These are phyloP conservation scores for Tulasnella calospora DNA, from an alignment of 768 basidiomycete species.

Conservation along the genomic window DNA sequence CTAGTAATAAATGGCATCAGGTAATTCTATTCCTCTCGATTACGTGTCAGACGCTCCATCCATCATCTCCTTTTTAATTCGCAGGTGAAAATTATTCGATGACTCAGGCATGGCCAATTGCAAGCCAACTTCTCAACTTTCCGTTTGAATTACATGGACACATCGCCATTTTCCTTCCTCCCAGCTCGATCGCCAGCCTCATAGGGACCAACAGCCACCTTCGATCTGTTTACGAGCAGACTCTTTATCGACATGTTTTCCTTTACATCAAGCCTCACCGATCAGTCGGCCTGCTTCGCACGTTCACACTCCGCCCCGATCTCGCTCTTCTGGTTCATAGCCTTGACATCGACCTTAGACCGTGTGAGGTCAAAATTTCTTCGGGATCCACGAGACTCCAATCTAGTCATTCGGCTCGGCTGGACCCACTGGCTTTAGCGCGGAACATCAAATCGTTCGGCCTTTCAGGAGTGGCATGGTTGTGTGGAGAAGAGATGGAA, in stretches of 20 bases:
- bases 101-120: too few relatives aligned
- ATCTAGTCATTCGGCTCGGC: neutral
- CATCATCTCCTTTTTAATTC: too few relatives aligned
- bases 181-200: neutral
- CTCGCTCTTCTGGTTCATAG: neutral
- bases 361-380: too few relatives aligned
- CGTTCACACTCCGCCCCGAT: too few relatives aligned
- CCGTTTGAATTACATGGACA: neutral
- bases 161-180: neutral
- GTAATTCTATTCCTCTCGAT: too few relatives aligned
- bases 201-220: neutral
- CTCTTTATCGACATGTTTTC: neutral
- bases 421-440: neutral
- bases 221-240: neutral
- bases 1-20: too few relatives aligned
- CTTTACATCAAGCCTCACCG: neutral
- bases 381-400: too few relatives aligned
- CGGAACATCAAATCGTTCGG: neutral
- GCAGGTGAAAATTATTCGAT: too few relatives aligned
- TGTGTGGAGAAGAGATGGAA: neutral
- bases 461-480: neutral
- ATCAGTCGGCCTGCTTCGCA: neutral
- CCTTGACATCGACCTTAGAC: neutral
- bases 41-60: too few relatives aligned
- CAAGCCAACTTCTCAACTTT: neutral